Base-by-base conservation (phyloP, 2,329 filamentous ascomycete genomes). In the Neonectria coccinea region DNA sequence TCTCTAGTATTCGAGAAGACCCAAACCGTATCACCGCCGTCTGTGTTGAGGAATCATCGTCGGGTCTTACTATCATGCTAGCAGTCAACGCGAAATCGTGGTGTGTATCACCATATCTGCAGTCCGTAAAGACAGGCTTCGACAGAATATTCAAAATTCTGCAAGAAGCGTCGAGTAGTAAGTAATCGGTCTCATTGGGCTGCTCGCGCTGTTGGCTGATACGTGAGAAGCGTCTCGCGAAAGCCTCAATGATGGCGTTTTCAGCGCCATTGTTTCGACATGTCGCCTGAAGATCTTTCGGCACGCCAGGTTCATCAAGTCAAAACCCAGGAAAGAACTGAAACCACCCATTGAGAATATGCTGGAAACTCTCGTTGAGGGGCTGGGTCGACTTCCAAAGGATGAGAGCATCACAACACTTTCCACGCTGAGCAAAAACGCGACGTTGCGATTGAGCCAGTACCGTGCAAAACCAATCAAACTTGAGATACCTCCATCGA, bases 1-100 rank as follows among this genome's bases (percentile, higher is more conserved):
- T 74, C 5, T 74, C 69, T 11, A 65, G 58, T 16, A 67, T 69
- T 10, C 39, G 20, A 12, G 52, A 67, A 25, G 61, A 73, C 18
- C 12, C 42, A 1, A 8, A 27, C 4, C 62, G 57, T 1, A 29
- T 71, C 18, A 67, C 69, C 8, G 71, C 72, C 14, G 72, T 70
- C 6, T 70, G 69, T 41, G 56, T 70, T 3, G 50, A 70, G 5
- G 66, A 74, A 25, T 52, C 9, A 5, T 11, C 29, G 6, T 6
- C 44, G 16, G 20, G 56, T 2, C 20, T 74, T 2, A 8, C 22
- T 9, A 44, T 72, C n/a, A 56, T 73, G 47, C 57, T 74, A 20
- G 69, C 72, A 5, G 67, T 55, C 39, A 74, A 74, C 51, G 64
- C 67, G 5, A 59, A 42, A 29, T 18, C 10, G 8, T 16, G 18